Evolutionary conservation across 2,329 filamentous ascomycete species (phyloP), one percentile per base, ranked within the genome.

Genomic region (Botrytis byssoidea): DNA sequence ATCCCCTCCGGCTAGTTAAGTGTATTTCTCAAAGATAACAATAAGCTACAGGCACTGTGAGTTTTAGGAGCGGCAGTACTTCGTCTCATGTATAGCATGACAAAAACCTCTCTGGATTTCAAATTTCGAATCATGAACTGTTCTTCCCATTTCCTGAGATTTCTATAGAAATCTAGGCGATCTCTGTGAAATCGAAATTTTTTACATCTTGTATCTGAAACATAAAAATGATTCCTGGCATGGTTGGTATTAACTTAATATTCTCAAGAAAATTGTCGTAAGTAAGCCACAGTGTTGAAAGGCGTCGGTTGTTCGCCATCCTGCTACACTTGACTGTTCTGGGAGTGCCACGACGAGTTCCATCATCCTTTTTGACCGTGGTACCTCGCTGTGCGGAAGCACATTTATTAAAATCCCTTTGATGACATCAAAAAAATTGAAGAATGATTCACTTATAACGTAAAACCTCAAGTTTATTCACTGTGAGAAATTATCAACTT

Each of bases 341-440:
- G 25, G 12, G 0, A 16, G 25, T 7, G 25, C 25, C 12, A n/a
- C 12, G 12, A 5, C 0, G 12, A 16, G 48, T 55, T 55, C 12
- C 5, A 55, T 1, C 2, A 2, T 2, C 48, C 2, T 6, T n/a
- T 4, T 51, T 51, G 48, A 5, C 12, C 12, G 25, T 14, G 25
- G 10, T 0, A 16, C 2, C 10, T n/a, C n/a, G 10, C 25, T 16
- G 0, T n/a, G 2, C 10, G 10, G 25, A n/a, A 51, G 22, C 10
- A 1, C 25, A 1, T 6, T 51, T 6, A 14, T n/a, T 6, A 3
- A 5, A 51, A n/a, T 16, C 4, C 0, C 25, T n/a, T n/a, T 6
- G 4, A 16, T 51, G 2, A 1, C 0, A 16, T 6, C n/a, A 0
- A n/a, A 2, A n/a, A 16, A 7, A 51, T 0, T 0, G 3, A 0